Evolutionary conservation across 129 eudicot genomes (phyloP), one percentile per base, ranked within the genome.

Genomic region (Tagetes patula): DNA sequence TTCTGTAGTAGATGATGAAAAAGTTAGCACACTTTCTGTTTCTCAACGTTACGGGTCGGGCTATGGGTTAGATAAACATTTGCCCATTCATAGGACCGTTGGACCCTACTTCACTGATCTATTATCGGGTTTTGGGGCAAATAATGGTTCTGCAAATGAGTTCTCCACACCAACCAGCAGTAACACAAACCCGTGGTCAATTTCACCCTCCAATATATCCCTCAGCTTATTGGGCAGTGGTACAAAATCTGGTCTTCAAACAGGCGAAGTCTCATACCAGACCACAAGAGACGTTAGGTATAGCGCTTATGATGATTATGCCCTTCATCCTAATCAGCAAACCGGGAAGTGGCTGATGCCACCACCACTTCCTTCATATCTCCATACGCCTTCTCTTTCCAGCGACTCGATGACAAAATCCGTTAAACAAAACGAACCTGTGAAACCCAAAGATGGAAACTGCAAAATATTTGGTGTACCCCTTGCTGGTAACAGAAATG

Each of bases 391-490:
- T 78, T 53, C 82, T 73, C 84, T 84, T 56, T 69, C 88, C 1
- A 71, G 84, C 70, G 96, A 87, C 30, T 12, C 74, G 80, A 70
- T 75, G 78, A 83, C 2, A 80, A 77, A 48, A 5, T 62, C 48
- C 40, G 73, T 53, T 46, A 85, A 77, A 61, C 82, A 76, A 36
- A 81, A 69, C 6, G 91, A 94, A 38, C 71, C 75, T 33, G 46
- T 48, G 8, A 86, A 78, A 70, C 83, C 87, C 0, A 85, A 82
- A 75, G 97, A 90, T 6, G 89, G 91, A 52, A 85, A 88, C 71
- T 88, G 83, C 70, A 94, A 88, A 85, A 85, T 94, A 55, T 94
- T 94, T 78, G 99, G 99, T 45, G 88, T 94, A 72, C 87, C 93
- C 10, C 88, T 94, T 42, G 76, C 71, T 11, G 87, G 86, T 42